Evolutionary conservation across 2,329 filamentous ascomycete species (phyloP).

Genomic region (Cladosporium halotolerans): DNA sequence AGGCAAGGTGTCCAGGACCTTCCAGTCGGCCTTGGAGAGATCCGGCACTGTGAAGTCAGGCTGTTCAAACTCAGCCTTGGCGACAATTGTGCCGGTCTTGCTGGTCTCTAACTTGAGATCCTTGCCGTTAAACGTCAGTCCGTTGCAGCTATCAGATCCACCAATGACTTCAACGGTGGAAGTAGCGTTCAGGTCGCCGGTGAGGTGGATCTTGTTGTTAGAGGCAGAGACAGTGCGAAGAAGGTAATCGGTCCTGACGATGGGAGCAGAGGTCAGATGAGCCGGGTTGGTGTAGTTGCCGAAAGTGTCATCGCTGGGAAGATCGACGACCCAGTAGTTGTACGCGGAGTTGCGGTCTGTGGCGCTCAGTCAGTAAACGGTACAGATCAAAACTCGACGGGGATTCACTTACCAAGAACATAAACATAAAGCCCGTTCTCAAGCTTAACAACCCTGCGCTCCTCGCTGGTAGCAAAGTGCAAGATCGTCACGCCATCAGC

Average conservation of each 20-base stretch:
- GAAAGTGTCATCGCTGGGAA: constrained; percentile 34
- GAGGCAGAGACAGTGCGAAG: constrained; percentile 53
- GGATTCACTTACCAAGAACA: constrained; percentile 43
- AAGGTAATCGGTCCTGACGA: constrained; percentile 61
- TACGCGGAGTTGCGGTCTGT: constrained; percentile 60
- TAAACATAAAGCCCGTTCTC: constrained; percentile 48
- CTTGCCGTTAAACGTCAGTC: constrained; percentile 57
- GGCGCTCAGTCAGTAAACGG: constrained; percentile 13
- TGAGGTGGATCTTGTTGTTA: constrained; percentile 53
- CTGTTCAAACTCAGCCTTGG: constrained; percentile 44
- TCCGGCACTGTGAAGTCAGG: constrained; percentile 52
- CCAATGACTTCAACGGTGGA: constrained; percentile 63
- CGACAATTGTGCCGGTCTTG: constrained; percentile 47
- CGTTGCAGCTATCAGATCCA: constrained; percentile 46
- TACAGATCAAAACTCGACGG: not conserved
- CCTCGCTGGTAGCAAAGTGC: constrained; percentile 51
- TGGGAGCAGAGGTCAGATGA: constrained; percentile 34
- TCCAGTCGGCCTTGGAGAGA: constrained; percentile 58
- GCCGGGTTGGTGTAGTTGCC: constrained; percentile 30
- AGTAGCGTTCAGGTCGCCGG: constrained; percentile 67
- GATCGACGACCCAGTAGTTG: constrained; percentile 61
- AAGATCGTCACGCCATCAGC: constrained; percentile 42
- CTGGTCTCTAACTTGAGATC: constrained; percentile 33
- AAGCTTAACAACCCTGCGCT: constrained; percentile 48
- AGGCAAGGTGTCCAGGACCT: constrained; percentile 63